Conservation (phyloP, 805 yeast species). For the Cyberlindnera subsufficiens region DNA sequence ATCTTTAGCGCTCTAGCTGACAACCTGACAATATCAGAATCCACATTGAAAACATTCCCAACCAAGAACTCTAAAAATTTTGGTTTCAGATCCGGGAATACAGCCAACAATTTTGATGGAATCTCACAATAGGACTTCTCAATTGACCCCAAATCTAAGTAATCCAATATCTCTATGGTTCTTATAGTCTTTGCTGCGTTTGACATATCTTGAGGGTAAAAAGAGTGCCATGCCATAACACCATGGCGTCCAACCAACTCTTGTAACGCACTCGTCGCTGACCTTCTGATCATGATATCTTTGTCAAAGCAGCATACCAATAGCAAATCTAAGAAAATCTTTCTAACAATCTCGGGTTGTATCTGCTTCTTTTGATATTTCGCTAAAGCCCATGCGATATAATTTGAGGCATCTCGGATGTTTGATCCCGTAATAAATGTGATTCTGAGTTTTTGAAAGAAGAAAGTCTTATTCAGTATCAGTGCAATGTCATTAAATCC, state of each 20-base stretch:
- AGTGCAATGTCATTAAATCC: slow-evolving; percentile 8
- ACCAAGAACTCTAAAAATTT: slow-evolving; percentile 30
- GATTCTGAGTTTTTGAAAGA: slow-evolving; percentile 50
- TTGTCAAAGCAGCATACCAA: slow-evolving; percentile 59
- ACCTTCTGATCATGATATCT: slow-evolving; percentile 70
- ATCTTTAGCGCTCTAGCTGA: slow-evolving; percentile 33
- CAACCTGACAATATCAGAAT: slow-evolving; percentile 36
- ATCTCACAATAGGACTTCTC: slow-evolving; percentile 34
- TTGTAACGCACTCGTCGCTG: slow-evolving; percentile 83
- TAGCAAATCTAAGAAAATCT: slow-evolving; percentile 32
- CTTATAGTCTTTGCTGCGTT: slow-evolving; percentile 35
- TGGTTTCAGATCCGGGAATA: slow-evolving; percentile 18
- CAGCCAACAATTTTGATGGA: slow-evolving; percentile 23
- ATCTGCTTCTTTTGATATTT: slow-evolving; percentile 32
- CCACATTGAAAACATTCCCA: slow-evolving; percentile 29
- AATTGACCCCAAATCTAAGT: slow-evolving; percentile 38
- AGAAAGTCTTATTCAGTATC: slow-evolving; percentile 41
- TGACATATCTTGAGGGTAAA: slow-evolving; percentile 16
- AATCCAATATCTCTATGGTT: slow-evolving; percentile 57
- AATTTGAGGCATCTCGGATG: slow-evolving; percentile 81
- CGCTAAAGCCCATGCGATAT: slow-evolving; percentile 73
- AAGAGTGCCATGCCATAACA: slow-evolving; percentile 26
- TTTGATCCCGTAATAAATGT: slow-evolving; percentile 56
- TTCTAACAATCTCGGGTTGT: slow-evolving; percentile 9
- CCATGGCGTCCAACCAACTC: slow-evolving; percentile 80